phyloP scores from a whole-genome alignment of 768 basidiomycete species.

The Russula brevipes region DNA sequence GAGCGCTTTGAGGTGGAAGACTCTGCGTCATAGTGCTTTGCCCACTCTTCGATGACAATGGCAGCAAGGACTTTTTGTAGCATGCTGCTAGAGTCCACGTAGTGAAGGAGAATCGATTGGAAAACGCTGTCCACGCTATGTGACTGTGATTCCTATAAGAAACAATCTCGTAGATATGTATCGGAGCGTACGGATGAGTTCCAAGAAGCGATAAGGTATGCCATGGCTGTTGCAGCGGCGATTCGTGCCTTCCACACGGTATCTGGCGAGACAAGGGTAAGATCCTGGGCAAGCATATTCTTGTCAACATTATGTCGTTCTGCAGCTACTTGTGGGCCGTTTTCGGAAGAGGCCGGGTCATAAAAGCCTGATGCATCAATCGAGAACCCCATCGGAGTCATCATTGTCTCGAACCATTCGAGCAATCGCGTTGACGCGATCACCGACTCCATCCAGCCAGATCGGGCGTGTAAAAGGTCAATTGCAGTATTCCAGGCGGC shows the following conservation, averaged over 20 bases:
- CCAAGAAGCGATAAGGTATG: constrained; percentile 65
- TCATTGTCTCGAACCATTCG: constrained; percentile 82
- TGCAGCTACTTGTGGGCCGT: constrained; percentile 40
- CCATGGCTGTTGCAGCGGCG: constrained; percentile 71
- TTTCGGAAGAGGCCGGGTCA: constrained; percentile 47
- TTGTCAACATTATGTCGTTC: constrained; percentile 95
- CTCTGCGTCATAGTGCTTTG: constrained; percentile 45
- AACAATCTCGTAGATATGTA: not conserved
- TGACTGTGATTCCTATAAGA: constrained; percentile 25
- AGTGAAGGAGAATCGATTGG: constrained; percentile 68
- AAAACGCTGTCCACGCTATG: constrained; percentile 60
- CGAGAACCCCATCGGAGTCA: constrained; percentile 83
- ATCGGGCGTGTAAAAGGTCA: constrained; percentile 42
- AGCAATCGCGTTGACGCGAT: constrained; percentile 57
- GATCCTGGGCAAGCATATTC: constrained; percentile 87
- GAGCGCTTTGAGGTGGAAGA: constrained; percentile 28
- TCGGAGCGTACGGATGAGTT: constrained; percentile 46
- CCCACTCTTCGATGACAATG: constrained; percentile 90
- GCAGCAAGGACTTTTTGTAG: constrained; percentile 86
- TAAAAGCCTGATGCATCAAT: constrained; percentile 70
- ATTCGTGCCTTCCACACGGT: constrained; percentile 74
- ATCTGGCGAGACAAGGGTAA: constrained; percentile 74
- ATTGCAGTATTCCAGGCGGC: constrained; percentile 71
- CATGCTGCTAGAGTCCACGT: constrained; percentile 84
- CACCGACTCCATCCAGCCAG: constrained; percentile 48